Conservation (phyloP, 768 basidiomycete genomes). For the Coprinopsis marcescibilis region DNA sequence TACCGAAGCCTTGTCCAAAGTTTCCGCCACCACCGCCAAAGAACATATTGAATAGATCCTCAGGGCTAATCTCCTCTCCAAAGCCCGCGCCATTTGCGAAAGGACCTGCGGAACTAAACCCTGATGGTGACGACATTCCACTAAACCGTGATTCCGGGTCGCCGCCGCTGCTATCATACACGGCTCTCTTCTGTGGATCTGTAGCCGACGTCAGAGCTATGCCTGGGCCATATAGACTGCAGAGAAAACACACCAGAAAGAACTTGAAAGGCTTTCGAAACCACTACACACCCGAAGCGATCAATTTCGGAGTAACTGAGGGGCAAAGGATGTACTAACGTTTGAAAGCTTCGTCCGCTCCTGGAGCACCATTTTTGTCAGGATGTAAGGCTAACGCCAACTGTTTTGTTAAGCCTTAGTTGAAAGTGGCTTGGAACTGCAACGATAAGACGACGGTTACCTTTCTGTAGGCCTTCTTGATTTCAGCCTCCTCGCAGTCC, state of each 20-base stretch:
- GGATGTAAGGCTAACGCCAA: slow-evolving; percentile 86
- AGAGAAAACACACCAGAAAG: slow-evolving; percentile 55
- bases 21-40: slow-evolving; percentile 75
- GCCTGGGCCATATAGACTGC: slow-evolving; percentile 2
- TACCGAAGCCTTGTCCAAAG: slow-evolving; percentile 40
- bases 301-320: slow-evolving; percentile 4
- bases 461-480: slow-evolving; percentile 97
- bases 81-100: slow-evolving; percentile 52
- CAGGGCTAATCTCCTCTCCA: slow-evolving; percentile 86
- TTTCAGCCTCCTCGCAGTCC: slow-evolving; percentile 77
- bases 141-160: slow-evolving; percentile 84
- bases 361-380: slow-evolving; percentile 95
- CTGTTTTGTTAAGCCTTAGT: too few species aligned
- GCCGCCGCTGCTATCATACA: slow-evolving; percentile 75
- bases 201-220: background rate
- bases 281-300: slow-evolving; percentile 51
- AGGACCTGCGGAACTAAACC: slow-evolving; percentile 39
- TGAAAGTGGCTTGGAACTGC: too few species aligned
- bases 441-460: slow-evolving; percentile 30
- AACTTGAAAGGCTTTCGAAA: slow-evolving; percentile 96
- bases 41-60: slow-evolving; percentile 98
- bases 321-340: slow-evolving; percentile 42
- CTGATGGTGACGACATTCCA: slow-evolving; percentile 57
- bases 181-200: slow-evolving; percentile 88
- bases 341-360: slow-evolving; percentile 98